Base-by-base conservation (phyloP, 1,284 basidiomycete species). In the Cutaneotrichosporon arboriforme region DNA sequence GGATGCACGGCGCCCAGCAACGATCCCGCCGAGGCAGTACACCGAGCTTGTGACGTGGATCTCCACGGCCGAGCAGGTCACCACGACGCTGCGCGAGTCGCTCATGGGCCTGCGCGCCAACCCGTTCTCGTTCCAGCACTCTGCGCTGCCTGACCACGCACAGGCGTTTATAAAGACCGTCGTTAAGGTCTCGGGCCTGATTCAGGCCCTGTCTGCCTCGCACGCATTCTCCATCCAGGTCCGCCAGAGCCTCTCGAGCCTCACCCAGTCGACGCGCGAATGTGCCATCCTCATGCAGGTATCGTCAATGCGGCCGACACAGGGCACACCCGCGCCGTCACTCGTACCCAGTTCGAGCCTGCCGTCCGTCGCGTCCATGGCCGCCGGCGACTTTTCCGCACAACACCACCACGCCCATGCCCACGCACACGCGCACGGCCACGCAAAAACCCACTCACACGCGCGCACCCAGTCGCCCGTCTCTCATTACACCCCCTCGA, bases 191-290 rank as follows among this genome's bases (percentile, higher is more conserved):
- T 74, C 74, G 18, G 74, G 72, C 52, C 62, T 75, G 10, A 72
- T 76, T 50, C 75, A 74, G 54, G 51, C 61, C 4, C 66, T 77
- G n/a, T 75, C 71, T 23, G 58, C 62, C n/a, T 65, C 67, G 31
- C 72, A 77, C 48, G 51, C 58, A 8, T 72, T 74, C 58, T 65
- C 68, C 12, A 37, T 51, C 0, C 40, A 47, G 10, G 67, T 75
- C 8, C 64, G 74, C 22, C 69, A 70, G 47, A 66, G 68, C 10
- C 62, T 76, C 35, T 67, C 66, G 2, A 63, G 68, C 50, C 61
- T 78, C 17, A 77, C 76, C 13, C 74, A 75, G 59, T 69, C 73
- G 12, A 77, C 77, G n/a, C 63, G 76, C 46, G 77, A 78, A 60
- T 74, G 76, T 51, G 76, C 76, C 2, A 76, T 76, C 37, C 55